Conservation (phyloP, 768 basidiomycete genomes). For the Leccinum sublutescens region DNA sequence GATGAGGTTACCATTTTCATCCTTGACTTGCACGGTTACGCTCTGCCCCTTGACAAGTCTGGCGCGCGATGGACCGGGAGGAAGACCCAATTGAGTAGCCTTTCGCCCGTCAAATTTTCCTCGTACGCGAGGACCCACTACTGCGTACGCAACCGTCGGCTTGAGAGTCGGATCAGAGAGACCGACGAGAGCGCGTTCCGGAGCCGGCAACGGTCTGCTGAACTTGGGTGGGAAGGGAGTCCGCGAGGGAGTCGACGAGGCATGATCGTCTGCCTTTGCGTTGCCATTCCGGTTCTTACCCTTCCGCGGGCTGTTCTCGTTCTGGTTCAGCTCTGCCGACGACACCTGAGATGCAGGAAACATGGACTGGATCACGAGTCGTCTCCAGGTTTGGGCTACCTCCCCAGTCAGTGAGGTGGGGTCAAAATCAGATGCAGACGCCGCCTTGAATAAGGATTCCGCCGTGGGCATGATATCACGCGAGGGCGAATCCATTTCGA, state of each 20-base stretch:
- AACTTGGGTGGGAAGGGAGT: slow-evolving; percentile 16
- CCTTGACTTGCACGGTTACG: slow-evolving; percentile 54
- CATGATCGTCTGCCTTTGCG: neutral
- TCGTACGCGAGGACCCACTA: slow-evolving; percentile 52
- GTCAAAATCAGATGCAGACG: slow-evolving; percentile 27
- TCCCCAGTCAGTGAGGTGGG: slow-evolving; percentile 38
- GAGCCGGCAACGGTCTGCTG: slow-evolving; percentile 20
- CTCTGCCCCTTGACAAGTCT: slow-evolving; percentile 62
- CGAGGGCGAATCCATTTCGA: neutral
- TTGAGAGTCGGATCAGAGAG: slow-evolving; percentile 18
- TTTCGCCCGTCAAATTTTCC: slow-evolving; percentile 72
- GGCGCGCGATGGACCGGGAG: slow-evolving; percentile 54
- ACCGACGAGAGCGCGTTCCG: slow-evolving; percentile 20
- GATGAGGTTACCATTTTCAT: slow-evolving; percentile 40
- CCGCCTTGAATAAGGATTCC: slow-evolving; percentile 22
- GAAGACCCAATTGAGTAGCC: slow-evolving; percentile 64
- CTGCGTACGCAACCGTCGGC: slow-evolving; percentile 47
- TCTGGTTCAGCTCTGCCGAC: slow-evolving; percentile 11
- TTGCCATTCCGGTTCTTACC: slow-evolving; percentile 4
- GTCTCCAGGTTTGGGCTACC: slow-evolving; percentile 56
- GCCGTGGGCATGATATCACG: neutral
- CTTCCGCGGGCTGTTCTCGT: slow-evolving; percentile 14
- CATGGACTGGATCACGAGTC: slow-evolving; percentile 54
- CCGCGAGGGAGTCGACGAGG: slow-evolving; percentile 9
- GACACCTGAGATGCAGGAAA: slow-evolving; percentile 45